Evolutionary conservation across 208 protist genomes (phyloP).

Genomic region (Strigomonas culicis): DNA sequence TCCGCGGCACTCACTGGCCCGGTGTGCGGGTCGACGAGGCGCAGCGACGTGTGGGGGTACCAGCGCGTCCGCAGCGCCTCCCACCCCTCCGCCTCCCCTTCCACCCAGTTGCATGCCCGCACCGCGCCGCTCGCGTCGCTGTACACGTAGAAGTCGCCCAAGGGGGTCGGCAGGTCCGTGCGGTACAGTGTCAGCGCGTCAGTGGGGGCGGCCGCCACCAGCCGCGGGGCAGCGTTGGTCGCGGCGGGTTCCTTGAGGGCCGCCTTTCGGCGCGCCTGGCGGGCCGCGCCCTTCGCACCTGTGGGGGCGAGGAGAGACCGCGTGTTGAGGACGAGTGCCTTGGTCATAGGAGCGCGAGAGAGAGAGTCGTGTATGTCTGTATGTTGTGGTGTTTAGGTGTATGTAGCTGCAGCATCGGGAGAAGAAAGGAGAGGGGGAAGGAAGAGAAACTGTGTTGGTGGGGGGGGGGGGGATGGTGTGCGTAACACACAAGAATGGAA

Average conservation of each 20-base stretch:
- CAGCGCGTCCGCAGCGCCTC: constrained; percentile 21
- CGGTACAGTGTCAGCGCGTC: constrained; percentile 32
- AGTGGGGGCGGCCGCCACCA: background rate
- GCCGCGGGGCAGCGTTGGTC: background rate
- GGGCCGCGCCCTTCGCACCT: background rate
- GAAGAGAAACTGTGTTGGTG: background rate
- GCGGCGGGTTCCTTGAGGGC: background rate
- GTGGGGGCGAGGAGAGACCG: background rate
- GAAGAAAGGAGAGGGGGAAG: constrained; percentile 9
- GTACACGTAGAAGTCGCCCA: constrained; percentile 51
- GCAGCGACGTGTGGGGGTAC: constrained; percentile 17
- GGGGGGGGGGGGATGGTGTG: no score
- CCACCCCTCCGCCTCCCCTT: constrained; percentile 20
- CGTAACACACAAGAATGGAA: no score
- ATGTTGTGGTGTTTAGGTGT: background rate
- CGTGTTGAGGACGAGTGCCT: background rate
- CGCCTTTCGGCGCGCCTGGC: background rate
- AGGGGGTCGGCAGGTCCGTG: constrained; percentile 31
- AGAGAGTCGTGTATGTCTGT: background rate
- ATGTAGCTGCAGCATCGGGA: constrained; percentile 5
- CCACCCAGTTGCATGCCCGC: constrained; percentile 48
- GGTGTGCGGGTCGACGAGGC: constrained; percentile 7
- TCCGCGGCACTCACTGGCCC: constrained; percentile 1
- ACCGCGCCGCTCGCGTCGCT: constrained; percentile 52
- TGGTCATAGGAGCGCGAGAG: background rate